Percentiles rank a stretch among this genome's conserved stretches.
These are phyloP conservation scores for Beauveria medogensis DNA, from an alignment of 2,329 filamentous ascomycete species.

Conservation along the genomic window DNA sequence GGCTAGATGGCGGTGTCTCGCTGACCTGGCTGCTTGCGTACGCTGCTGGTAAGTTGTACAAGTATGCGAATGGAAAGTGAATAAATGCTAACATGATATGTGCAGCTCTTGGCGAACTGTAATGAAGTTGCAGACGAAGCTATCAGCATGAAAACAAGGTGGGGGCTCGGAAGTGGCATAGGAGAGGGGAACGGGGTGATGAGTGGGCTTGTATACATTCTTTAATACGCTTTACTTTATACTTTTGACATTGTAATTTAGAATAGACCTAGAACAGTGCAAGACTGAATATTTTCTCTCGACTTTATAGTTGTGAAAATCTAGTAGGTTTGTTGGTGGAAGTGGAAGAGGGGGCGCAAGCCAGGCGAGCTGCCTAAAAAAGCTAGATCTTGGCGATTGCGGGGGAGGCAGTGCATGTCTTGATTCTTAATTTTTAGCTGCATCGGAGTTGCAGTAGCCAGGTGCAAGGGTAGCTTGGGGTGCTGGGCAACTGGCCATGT, in stretches of 20 bases:
- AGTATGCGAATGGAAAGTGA: background rate
- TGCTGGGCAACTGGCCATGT: background rate
- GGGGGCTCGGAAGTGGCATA: too few relatives aligned
- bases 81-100: background rate
- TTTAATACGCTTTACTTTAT: background rate
- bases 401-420: conserved; percentile 11
- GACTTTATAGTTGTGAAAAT: too few relatives aligned
- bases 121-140: background rate
- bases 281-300: background rate
- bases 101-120: conserved; percentile 7
- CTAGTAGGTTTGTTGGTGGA: background rate
- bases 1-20: conserved; percentile 75
- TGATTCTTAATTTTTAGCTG: background rate
- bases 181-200: background rate
- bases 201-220: background rate
- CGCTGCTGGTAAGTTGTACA: conserved; percentile 55
- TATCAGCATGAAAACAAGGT: background rate
- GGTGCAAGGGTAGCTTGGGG: background rate
- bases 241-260: background rate
- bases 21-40: conserved; percentile 80
- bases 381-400: conserved; percentile 6
- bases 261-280: background rate
- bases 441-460: background rate
- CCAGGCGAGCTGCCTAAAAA: background rate
- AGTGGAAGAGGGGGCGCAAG: background rate